Conservation (phyloP, 2,329 filamentous ascomycete species). For the Aspergillus pseudoviridinutans region DNA sequence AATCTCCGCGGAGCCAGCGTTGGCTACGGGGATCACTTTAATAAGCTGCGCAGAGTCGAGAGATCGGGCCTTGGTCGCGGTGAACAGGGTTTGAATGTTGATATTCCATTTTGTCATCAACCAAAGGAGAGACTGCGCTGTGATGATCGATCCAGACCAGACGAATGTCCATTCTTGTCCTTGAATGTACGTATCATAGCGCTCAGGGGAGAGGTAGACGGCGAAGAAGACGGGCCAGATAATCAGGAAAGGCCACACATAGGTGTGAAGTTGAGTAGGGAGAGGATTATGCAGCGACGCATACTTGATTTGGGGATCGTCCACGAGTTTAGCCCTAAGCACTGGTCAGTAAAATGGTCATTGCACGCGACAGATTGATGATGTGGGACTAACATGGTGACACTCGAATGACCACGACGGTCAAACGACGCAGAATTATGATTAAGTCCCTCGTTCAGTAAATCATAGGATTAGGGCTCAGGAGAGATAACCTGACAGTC, state of each 20-base stretch:
- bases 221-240: constrained; percentile 89
- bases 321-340: constrained; percentile 74
- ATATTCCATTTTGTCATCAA: constrained; percentile 98
- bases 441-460: constrained; percentile 11
- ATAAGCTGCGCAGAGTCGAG: constrained; percentile 77
- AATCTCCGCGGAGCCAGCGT: constrained; percentile 86
- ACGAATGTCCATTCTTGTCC: constrained; percentile 98
- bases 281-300: constrained; percentile 86
- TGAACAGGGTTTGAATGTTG: constrained; percentile 77
- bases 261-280: constrained; percentile 74
- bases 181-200: constrained; percentile 86
- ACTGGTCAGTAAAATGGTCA: constrained; percentile 10
- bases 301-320: constrained; percentile 82
- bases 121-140: constrained; percentile 83
- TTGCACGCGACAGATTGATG: constrained; percentile 7
- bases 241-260: constrained; percentile 88
- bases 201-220: constrained; percentile 75
- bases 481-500: constrained; percentile 3
- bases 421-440: constrained; percentile 18
- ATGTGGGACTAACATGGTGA: constrained; percentile 28
- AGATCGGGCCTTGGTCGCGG: constrained; percentile 64
- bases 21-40: constrained; percentile 85
- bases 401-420: constrained; percentile 30
- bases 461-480: constrained; percentile 20
- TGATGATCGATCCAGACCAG: constrained; percentile 84